Base-by-base conservation (phyloP, 2,329 filamentous ascomycete genomes). In the Neopestalotiopsis sp. region DNA sequence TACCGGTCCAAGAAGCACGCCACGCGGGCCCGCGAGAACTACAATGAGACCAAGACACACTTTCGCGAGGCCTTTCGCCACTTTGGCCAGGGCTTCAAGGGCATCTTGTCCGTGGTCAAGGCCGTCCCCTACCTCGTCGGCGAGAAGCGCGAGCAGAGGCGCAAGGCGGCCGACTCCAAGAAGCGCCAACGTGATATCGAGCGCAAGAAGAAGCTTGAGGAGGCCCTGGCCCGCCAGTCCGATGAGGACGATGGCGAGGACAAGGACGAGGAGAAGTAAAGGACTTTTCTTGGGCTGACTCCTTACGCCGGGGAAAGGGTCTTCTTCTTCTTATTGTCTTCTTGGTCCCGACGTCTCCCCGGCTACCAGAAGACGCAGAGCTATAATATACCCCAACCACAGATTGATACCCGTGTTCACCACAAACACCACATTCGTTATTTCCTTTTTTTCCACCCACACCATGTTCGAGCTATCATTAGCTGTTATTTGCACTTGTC, bases 1-100 rank as follows among this genome's bases (percentile, higher is more conserved):
- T 85, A 84, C 77, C 77, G 76, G 52, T 76, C 81, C 42, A 78
- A 76, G 69, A 84, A 84, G 78, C 80, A 82, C 10, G 77, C 81
- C 12, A 74, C 80, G 20, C 73, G 76, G 12, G 82, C 82, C 32
- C 81, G 82, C 10, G 73, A 76, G 45, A 77, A 81, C 73, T 78
- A 77, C 68, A 71, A 74, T 64, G 79, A 83, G 58, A 81, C 83
- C 38, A 80, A 77, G 72, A 73, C 72, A 14, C 82, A 85, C 73
- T 82, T 82, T 69, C 67, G 72, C 38, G 75, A 82, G 71, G 77
- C 78, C 4, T 72, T 76, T 60, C 67, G 73, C 13, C 82, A 85
- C 72, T 74, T 85, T n/a, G 70, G 67, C 42, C 66, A 75, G 49
- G 83, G 77, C 24, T 24, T 81, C 59, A 73, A 71, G 69, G 75